Conservation (phyloP, 768 basidiomycete species). For the Hortiboletus campestris region DNA sequence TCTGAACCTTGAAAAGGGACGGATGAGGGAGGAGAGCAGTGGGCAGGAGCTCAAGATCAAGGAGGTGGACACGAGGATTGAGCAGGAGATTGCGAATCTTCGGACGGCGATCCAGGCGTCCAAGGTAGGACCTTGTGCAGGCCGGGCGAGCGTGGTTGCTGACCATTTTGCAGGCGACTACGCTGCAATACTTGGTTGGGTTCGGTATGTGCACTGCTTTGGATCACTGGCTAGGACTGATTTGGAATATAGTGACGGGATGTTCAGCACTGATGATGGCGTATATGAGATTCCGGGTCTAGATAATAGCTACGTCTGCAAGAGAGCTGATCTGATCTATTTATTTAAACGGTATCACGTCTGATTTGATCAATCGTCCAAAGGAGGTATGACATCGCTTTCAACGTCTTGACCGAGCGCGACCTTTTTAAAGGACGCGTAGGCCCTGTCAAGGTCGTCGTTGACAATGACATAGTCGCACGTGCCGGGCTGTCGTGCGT, state of each 20-base stretch:
- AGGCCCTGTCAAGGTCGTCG: conserved; percentile 83
- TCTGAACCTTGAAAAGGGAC: conserved; percentile 93
- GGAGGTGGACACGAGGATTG: conserved; percentile 96
- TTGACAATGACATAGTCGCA: conserved; percentile 90
- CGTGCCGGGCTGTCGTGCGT: conserved; percentile 68
- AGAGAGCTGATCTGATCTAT: background rate
- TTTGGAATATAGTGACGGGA: conserved; percentile 61
- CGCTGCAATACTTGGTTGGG: conserved; percentile 83
- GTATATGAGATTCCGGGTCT: conserved; percentile 69
- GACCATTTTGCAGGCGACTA: conserved; percentile 57
- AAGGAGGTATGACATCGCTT: conserved; percentile 64
- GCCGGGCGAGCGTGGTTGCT: background rate
- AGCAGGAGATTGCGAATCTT: conserved; percentile 89
- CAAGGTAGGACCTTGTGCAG: conserved; percentile 52
- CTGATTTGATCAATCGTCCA: conserved; percentile 58
- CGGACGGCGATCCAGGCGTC: conserved; percentile 82
- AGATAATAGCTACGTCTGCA: conserved; percentile 1
- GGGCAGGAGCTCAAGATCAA: conserved; percentile 94
- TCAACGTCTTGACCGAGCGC: conserved; percentile 65
- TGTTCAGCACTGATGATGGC: conserved; percentile 87
- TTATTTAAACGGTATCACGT: conserved; percentile 2
- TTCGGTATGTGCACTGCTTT: conserved; percentile 56
- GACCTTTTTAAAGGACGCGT: conserved; percentile 69
- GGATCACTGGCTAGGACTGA: conserved; percentile 6
- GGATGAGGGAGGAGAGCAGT: conserved; percentile 90